These are phyloP conservation scores for Pisolithus orientalis DNA, from an alignment of 768 basidiomycete species.

Conservation along the genomic window DNA sequence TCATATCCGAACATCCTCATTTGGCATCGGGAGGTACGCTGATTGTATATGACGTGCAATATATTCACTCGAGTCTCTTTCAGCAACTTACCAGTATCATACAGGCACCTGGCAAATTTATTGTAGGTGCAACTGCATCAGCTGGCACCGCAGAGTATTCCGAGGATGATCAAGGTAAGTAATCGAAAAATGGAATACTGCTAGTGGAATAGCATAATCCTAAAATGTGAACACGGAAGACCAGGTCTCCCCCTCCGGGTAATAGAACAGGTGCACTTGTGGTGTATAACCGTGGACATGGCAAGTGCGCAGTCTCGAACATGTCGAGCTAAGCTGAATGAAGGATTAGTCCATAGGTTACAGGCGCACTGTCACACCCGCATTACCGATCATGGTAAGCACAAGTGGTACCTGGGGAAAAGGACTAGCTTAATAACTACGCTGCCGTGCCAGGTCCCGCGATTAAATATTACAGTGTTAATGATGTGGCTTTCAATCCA, in stretches of 20 bases:
- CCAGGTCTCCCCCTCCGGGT: slow-evolving; percentile 32
- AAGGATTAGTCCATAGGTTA: slow-evolving; percentile 11
- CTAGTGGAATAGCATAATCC: not conserved
- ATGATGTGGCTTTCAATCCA: slow-evolving; percentile 52
- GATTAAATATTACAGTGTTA: slow-evolving; percentile 47
- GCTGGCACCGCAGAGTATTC: slow-evolving; percentile 39
- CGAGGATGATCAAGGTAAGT: slow-evolving; percentile 15
- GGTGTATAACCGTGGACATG: slow-evolving; percentile 30
- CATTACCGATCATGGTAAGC: slow-evolving; percentile 15
- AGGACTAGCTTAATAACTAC: not conserved
- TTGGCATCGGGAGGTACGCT: slow-evolving; percentile 38
- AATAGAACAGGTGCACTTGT: slow-evolving; percentile 44
- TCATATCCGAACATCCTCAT: slow-evolving; percentile 33
- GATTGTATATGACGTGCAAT: not conserved
- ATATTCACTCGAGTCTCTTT: not conserved
- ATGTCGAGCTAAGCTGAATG: not conserved
- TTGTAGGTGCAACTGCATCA: slow-evolving; percentile 39
- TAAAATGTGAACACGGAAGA: slow-evolving; percentile 3
- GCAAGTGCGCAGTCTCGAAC: slow-evolving; percentile 6
- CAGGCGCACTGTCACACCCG: slow-evolving; percentile 15
- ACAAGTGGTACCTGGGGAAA: too few species aligned
- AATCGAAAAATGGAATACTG: slow-evolving; percentile 11
- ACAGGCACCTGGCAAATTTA: slow-evolving; percentile 37
- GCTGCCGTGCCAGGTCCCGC: slow-evolving; percentile 6
- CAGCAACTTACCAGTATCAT: slow-evolving; percentile 50